Base-by-base conservation (phyloP, 441 rosid species). In the Populus trichocarpa region DNA sequence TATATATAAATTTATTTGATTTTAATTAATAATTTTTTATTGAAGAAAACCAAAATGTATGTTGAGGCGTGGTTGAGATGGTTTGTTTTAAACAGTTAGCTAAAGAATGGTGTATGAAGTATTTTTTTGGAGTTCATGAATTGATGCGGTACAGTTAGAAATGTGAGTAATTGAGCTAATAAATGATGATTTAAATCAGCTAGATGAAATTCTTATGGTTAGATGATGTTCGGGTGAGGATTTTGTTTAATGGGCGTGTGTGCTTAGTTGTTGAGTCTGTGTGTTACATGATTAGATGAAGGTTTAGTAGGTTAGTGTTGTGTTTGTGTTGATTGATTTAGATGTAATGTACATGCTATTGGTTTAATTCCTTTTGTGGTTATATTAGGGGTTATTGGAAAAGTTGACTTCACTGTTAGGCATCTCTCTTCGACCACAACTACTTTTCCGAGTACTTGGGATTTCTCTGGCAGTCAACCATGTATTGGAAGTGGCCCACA, bases 351-450 rank as follows among this genome's bases (percentile, higher is more conserved):
- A 22, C 28, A 11, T 75, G 59, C 18, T 35, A 32, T 35, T 79
- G 53, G 59, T 50, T 75, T 81, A 70, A 75, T 80, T 42, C 57
- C 64, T 75, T 71, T 69, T 75, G 76, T 20, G 84, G 68, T 65
- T 64, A 13, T 85, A 46, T 79, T 82, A 97, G 99, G 97, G 75
- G 83, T 93, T 25, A 84, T 90, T 83, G 99, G 99, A 76, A 93
- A 90, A 90, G 99, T 94, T 76, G 99, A 97, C 81, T 97, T 97
- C 84, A 87, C 93, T 75, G 99, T 97, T 64, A 92, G 91, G 87
- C 99, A 97, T 82, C 89, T 97, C 61, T 84, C 99, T 66, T 97
- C 99, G n/a, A 74, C 86, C 66, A 88, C 97, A 22, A 81, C 93
- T 61, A 70, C 81, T 67, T 95, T 97, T 81, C 98, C 98, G 8